Conservation (phyloP, 2,329 filamentous ascomycete species). For the Aureobasidium leucospermi region DNA sequence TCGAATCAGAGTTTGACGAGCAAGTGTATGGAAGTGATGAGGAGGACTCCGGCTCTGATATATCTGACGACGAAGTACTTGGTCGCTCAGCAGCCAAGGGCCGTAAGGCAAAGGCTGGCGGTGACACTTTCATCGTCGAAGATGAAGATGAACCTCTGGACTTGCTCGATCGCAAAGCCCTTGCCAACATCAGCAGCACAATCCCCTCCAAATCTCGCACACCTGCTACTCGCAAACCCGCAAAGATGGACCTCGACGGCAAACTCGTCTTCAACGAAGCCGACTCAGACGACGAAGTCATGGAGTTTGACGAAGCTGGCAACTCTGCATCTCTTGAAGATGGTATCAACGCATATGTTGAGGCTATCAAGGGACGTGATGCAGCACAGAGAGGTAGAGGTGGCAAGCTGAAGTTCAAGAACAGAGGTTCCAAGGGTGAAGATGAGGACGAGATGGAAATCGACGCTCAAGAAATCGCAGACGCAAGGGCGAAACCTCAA, state of each 20-base stretch:
- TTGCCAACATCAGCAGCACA: conserved; percentile 89
- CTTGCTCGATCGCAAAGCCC: conserved; percentile 77
- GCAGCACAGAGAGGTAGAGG: conserved; percentile 51
- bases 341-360: conserved; percentile 54
- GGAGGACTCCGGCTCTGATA: conserved; percentile 50
- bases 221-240: conserved; percentile 46
- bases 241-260: conserved; percentile 66
- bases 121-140: conserved; percentile 80
- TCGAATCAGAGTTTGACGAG: conserved; percentile 91
- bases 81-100: conserved; percentile 47
- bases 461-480: conserved; percentile 22
- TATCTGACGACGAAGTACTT: conserved; percentile 54
- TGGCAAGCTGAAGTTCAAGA: conserved; percentile 54
- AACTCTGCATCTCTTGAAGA: conserved; percentile 38
- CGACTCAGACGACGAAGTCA: conserved; percentile 34
- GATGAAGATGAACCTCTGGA: conserved; percentile 93
- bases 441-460: conserved; percentile 33
- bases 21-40: conserved; percentile 73
- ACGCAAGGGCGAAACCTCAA: conserved; percentile 28
- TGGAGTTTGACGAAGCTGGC: conserved; percentile 42
- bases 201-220: conserved; percentile 59
- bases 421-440: conserved; percentile 36
- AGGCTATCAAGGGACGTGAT: conserved; percentile 53
- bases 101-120: conserved; percentile 39
- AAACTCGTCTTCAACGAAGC: conserved; percentile 64